Evolutionary conservation across 768 basidiomycete species (phyloP), one percentile per base, ranked within the genome.

Genomic region (Mycena chlorophos): DNA sequence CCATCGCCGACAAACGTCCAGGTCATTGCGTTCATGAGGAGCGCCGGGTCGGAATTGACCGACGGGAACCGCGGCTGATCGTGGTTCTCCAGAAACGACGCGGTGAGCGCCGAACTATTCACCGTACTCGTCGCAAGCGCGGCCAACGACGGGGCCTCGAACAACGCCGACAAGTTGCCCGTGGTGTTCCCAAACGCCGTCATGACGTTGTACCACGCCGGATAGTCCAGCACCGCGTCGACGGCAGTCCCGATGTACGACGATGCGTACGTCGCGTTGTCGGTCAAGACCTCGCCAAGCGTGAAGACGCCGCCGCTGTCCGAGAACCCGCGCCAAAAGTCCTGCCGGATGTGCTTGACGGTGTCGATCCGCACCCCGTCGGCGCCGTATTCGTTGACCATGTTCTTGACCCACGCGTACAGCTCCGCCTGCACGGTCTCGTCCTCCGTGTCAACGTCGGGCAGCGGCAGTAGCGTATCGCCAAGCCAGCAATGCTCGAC

Each of bases 401-500:
- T 73, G 19, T 72, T 63, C 22, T 68, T 67, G 67, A 90, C 79
- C 88, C 88, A 91, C n/a, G 65, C 61, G 51, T 80, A 74, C 70
- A 83, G 83, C 4, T 72, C 77, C 8, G 72, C 67, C 5, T 81
- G 75, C 29, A 91, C 84, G 10, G 64, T 65, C 2, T 74, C 65
- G 55, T 87, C 76, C 67, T 89, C 81, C 16, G 90, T 91, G 71
- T 91, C 81, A 58, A 91, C 63, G 64, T 91, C 89, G 0, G 84
- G 75, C 0, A 91, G 75, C n/a, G 87, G 76, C 31, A 90, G 80
- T 2, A 66, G 67, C 10, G 71, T 70, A 63, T 90, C 87, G 3
- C 90, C 90, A 3, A 92, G 74, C 87, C 88, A 91, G 69, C 88
- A 89, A 69, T 87, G 83, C 61, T 85, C 78, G 34, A 76, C 68